A percentile compares a stretch with the other conserved stretches of the same genome.
These are phyloP conservation scores for Avena eriantha DNA, from an alignment of 176 grass and related monocot species.

Conservation along the genomic window DNA sequence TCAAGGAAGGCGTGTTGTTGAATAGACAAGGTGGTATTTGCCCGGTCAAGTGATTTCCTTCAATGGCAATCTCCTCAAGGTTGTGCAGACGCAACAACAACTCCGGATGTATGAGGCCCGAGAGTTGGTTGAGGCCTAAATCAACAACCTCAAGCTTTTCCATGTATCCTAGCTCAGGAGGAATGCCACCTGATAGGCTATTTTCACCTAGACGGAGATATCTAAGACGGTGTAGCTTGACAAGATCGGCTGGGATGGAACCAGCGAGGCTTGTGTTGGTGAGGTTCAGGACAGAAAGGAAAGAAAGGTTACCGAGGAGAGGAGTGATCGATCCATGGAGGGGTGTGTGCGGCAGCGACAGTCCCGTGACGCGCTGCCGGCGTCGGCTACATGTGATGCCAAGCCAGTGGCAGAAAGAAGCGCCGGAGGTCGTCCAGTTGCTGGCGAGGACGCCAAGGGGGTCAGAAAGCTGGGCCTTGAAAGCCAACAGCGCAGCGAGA, in stretches of 20 bases:
- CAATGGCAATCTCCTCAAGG: background rate
- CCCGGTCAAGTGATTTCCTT: background rate
- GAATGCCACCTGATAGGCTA: background rate
- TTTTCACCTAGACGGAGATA: background rate
- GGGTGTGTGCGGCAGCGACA: background rate
- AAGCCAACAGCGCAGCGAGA: background rate
- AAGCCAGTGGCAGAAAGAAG: background rate
- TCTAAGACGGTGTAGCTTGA: background rate
- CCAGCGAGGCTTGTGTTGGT: background rate
- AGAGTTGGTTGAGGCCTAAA: background rate
- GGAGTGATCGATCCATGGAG: background rate
- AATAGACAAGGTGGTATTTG: background rate
- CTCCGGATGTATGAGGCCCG: background rate
- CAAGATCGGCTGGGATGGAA: background rate
- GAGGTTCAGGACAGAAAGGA: background rate
- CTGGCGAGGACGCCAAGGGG: background rate
- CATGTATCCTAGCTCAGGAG: background rate
- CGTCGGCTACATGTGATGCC: background rate
- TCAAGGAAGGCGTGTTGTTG: background rate
- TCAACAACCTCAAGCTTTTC: background rate
- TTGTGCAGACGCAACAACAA: background rate
- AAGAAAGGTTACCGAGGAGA: background rate
- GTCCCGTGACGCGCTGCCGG: background rate
- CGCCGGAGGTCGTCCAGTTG: background rate
- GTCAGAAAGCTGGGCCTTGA: background rate